Percentiles rank a stretch among this genome's conserved stretches.
Conservation (phyloP, 148 eudicot species). For the Chenopodium quinoa region DNA sequence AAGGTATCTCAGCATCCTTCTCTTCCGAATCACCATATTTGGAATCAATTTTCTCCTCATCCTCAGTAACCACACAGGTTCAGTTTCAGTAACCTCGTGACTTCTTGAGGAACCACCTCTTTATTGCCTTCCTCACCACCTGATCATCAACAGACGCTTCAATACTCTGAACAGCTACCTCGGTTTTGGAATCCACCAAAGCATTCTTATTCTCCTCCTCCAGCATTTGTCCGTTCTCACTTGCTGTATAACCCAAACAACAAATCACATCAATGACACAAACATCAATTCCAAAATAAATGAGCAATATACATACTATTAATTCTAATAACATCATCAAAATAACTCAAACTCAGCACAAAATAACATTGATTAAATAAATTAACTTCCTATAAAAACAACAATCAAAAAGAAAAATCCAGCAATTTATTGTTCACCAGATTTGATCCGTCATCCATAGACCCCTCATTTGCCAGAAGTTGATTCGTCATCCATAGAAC, state of each 20-base stretch:
- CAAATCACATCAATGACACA: neutral
- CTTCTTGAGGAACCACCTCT: slow-evolving; percentile 24
- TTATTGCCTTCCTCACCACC: slow-evolving; percentile 29
- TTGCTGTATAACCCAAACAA: slow-evolving; percentile 15
- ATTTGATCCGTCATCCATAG: no score
- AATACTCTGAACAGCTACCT: slow-evolving; percentile 20
- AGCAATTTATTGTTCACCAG: neutral
- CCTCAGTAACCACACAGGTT: slow-evolving; percentile 25
- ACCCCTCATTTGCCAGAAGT: no score
- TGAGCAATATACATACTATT: neutral
- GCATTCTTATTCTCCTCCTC: slow-evolving; percentile 39
- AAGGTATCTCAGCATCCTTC: slow-evolving; percentile 16
- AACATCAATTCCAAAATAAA: neutral
- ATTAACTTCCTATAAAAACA: neutral
- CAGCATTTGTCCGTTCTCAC: slow-evolving; percentile 45
- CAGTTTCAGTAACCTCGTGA: slow-evolving; percentile 14
- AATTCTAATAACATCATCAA: no score
- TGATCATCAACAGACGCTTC: slow-evolving; percentile 22
- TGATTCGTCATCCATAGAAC: no score
- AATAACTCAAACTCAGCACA: no score
- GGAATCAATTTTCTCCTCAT: slow-evolving; percentile 22
- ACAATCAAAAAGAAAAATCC: neutral
- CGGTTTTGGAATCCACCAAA: slow-evolving; percentile 23
- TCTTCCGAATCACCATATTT: slow-evolving; percentile 24
- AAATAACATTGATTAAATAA: no score